Base-by-base conservation (phyloP, 2,329 filamentous ascomycete genomes). In the Macroventuria anomochaeta region DNA sequence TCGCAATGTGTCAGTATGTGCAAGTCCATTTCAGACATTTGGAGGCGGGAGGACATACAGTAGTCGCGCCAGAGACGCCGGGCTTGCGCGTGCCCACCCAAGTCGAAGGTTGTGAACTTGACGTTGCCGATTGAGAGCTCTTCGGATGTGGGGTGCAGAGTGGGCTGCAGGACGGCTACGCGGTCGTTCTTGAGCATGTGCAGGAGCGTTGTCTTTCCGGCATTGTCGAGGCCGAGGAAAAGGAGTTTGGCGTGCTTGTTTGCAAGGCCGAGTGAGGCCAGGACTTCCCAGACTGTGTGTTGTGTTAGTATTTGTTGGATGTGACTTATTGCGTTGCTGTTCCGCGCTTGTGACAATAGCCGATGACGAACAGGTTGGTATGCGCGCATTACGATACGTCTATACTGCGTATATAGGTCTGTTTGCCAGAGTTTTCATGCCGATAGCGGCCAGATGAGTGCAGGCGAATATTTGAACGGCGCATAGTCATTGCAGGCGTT, bases 111-210 rank as follows among this genome's bases (percentile, higher is more conserved):
- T 63, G 91, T 96, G 80, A 96, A 96, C 75, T 90, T 89, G 73
- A 96, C 76, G 50, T 76, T 77, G 55, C 78, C 79, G 61, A 82
- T 74, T 43, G 74, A 76, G 48, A 83, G 73, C 62, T 78, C 76
- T 64, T 83, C 79, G 34, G 91, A 96, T 68, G 92, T 90, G 90
- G 70, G 69, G 57, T 70, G 69, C 21, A 71, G 63, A 7, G 70
- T 71, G 28, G 66, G 70, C 67, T 69, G 62, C 58, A 96, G 85
- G 64, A 96, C 91, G 57, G 92, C 92, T 62, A 96, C 91, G 75
- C 92, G 89, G 80, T 96, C 92, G 53, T 73, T 73, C 89, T 96
- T 96, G 77, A 96, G 78, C 92, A 96, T 96, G 79, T 96, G 92
- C 75, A 96, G 80, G 63, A 96, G 81, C 91, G 92, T 96, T 47